Evolutionary conservation across 108 stramenopile species (phyloP).

Genomic region (Cyclotella choctawhatcheeana): DNA sequence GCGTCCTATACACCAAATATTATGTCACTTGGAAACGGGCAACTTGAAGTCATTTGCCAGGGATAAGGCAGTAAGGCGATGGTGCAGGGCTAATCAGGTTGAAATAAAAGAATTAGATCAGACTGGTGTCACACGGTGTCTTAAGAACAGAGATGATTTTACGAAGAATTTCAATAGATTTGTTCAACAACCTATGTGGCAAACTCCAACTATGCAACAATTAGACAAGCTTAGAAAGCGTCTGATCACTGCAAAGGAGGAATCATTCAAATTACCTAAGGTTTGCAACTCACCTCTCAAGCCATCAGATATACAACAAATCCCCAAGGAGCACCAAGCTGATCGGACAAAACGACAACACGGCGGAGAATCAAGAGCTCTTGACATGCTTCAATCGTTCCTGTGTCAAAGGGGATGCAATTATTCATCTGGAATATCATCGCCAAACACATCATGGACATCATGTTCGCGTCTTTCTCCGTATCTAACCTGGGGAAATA

Average conservation of each 20-base stretch:
- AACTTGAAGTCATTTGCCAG: conserved; percentile 68
- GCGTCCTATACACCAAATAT: conserved; percentile 54
- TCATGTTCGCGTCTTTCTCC: conserved; percentile 68
- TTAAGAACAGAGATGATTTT: conserved; percentile 66
- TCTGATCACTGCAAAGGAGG: conserved; percentile 18
- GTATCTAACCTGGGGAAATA: conserved; percentile 71
- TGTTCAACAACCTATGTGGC: conserved; percentile 46
- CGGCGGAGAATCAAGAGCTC: conserved; percentile 66
- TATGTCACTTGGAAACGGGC: conserved; percentile 74
- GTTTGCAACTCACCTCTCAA: conserved; percentile 26
- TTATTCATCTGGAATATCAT: conserved; percentile 69
- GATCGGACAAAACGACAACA: conserved; percentile 62
- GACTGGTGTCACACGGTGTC: conserved; percentile 67
- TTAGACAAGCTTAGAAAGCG: conserved; percentile 21
- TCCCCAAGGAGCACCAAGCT: conserved; percentile 52
- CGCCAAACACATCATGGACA: conserved; percentile 73
- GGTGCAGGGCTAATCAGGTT: conserved; percentile 57
- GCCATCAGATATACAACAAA: conserved; percentile 49
- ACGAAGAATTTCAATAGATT: conserved; percentile 51
- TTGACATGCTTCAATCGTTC: conserved; percentile 61
- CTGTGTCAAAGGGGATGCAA: conserved; percentile 54
- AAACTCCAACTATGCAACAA: conserved; percentile 39
- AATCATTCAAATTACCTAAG: conserved; percentile 39
- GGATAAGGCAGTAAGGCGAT: conserved; percentile 65
- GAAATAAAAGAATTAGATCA: conserved; percentile 64